phyloP scores from a whole-genome alignment of 2,329 filamentous ascomycete species.

The Ophiosphaerella narmari region DNA sequence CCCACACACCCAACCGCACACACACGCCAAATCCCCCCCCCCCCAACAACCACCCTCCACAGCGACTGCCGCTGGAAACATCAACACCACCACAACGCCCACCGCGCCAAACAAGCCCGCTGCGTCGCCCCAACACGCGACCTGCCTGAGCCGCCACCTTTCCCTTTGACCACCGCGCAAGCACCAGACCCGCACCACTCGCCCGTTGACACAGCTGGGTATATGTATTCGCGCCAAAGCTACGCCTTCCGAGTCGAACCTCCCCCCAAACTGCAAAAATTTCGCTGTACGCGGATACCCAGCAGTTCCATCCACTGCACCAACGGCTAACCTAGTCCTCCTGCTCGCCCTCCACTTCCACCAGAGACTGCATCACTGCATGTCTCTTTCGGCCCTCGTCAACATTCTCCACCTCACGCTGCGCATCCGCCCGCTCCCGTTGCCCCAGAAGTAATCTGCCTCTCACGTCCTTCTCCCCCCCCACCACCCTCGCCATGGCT shows the following conservation, averaged over 20 bases:
- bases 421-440: conserved; percentile 36
- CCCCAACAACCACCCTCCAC: conserved; percentile 18
- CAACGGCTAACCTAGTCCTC: conserved; percentile 76
- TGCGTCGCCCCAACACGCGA: conserved; percentile 31
- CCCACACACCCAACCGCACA: conserved; percentile 25
- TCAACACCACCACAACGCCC: conserved; percentile 7
- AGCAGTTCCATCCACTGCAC: conserved; percentile 87
- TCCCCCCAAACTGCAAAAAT: conserved; percentile 94
- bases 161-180: conserved; percentile 29
- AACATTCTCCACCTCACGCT: conserved; percentile 45
- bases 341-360: conserved; percentile 38
- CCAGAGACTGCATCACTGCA: conserved; percentile 54
- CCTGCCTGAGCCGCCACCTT: conserved; percentile 42
- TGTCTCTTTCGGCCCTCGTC: conserved; percentile 66
- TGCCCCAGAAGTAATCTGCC: conserved; percentile 34
- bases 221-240: conserved; percentile 99
- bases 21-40: conserved; percentile 26
- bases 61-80: conserved; percentile 27
- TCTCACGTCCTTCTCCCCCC: conserved; percentile 32
- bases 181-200: conserved; percentile 37
- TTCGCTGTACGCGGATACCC: conserved; percentile 94
- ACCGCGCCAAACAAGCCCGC: conserved; percentile 15
- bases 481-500: conserved; percentile 75
- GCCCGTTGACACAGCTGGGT: conserved; percentile 59
- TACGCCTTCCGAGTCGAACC: conserved; percentile 92